Conservation (phyloP, 2,329 filamentous ascomycete genomes). For the Talaromyces marneffei region DNA sequence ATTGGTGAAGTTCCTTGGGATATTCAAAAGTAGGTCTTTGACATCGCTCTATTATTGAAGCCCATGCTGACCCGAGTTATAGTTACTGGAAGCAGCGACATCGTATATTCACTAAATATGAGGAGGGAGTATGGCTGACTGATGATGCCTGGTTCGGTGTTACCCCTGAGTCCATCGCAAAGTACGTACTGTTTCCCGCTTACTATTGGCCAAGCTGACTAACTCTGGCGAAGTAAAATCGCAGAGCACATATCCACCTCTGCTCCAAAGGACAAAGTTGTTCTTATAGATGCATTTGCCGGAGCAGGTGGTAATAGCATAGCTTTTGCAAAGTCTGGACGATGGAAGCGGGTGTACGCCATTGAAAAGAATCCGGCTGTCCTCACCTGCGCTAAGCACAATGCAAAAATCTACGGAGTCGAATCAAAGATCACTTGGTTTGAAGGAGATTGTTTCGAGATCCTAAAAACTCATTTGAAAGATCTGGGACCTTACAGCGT, state of each 20-base stretch:
- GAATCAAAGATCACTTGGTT: slow-evolving; percentile 76
- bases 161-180: slow-evolving; percentile 85
- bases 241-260: slow-evolving; percentile 62
- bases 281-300: slow-evolving; percentile 81
- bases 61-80: slow-evolving; percentile 9
- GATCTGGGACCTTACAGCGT: slow-evolving; percentile 48
- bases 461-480: slow-evolving; percentile 50
- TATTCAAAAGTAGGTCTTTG: slow-evolving; percentile 68
- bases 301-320: slow-evolving; percentile 92
- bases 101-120: slow-evolving; percentile 79
- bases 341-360: slow-evolving; percentile 78
- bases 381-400: slow-evolving; percentile 85
- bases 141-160: slow-evolving; percentile 96
- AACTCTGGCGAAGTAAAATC: slow-evolving; percentile 54
- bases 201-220: slow-evolving; percentile 10
- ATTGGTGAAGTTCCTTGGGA: slow-evolving; percentile 70
- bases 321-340: slow-evolving; percentile 75
- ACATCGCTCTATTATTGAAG: background rate
- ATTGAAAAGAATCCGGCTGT: slow-evolving; percentile 78
- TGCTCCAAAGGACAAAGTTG: slow-evolving; percentile 51
- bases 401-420: slow-evolving; percentile 80
- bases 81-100: slow-evolving; percentile 91
- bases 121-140: slow-evolving; percentile 84
- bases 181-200: slow-evolving; percentile 47
- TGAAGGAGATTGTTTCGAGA: slow-evolving; percentile 77